phyloP scores from a whole-genome alignment of 2,329 filamentous ascomycete genomes.

The Leptographium lundbergii region DNA sequence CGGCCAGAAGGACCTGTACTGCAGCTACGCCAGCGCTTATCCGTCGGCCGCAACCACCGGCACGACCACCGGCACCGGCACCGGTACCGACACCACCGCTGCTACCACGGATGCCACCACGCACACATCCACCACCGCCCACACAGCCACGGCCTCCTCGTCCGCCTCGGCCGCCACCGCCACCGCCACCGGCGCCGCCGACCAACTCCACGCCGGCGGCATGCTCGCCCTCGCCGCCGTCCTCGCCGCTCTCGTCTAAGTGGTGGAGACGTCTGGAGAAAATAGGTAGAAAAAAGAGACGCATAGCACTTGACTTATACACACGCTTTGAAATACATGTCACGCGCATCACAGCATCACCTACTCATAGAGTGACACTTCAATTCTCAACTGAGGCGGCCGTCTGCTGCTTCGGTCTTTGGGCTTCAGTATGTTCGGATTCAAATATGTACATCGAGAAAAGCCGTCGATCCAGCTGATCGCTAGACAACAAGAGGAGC shows the following conservation, averaged over 20 bases:
- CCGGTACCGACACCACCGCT: conserved; percentile 10
- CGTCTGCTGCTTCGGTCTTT: background rate
- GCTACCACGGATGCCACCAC: conserved; percentile 7
- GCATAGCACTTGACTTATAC: too few species aligned
- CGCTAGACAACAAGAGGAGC: background rate
- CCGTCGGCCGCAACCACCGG: conserved; percentile 18
- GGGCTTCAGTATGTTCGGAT: conserved; percentile 5
- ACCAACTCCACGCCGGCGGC: conserved; percentile 18
- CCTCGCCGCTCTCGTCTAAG: conserved; percentile 19
- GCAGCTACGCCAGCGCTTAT: conserved; percentile 31
- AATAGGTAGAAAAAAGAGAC: background rate
- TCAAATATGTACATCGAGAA: conserved; percentile 8
- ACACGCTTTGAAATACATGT: too few species aligned
- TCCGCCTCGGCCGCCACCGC: conserved; percentile 7
- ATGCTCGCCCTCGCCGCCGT: conserved; percentile 20
- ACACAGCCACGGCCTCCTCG: conserved; percentile 9
- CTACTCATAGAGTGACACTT: too few species aligned
- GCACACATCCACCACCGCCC: conserved; percentile 8
- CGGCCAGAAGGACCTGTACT: conserved; percentile 29
- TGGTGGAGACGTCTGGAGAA: too few species aligned
- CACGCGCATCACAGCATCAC: too few species aligned
- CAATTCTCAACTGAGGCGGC: background rate
- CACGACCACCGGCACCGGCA: conserved; percentile 11
- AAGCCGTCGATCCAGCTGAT: background rate
- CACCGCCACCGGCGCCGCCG: conserved; percentile 13